Evolutionary conservation across 495 filamentous ascomycete genomes (phyloP), one percentile per base, ranked within the genome.

Genomic region (Aspergillus baeticus): DNA sequence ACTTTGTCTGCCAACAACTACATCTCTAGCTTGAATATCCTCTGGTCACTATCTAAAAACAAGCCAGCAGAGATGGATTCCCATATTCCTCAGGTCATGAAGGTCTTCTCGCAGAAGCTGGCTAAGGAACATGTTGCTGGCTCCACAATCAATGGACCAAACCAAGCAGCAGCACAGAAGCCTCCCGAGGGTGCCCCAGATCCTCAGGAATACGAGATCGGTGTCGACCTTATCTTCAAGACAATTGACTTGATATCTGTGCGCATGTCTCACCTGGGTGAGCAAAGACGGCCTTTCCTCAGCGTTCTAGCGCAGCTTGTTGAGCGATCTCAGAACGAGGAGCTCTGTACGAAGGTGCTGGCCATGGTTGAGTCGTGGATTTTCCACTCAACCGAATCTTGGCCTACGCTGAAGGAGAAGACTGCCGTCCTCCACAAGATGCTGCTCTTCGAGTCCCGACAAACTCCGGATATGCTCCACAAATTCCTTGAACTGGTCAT

Each of bases 341-440:
- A 81, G 26, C 80, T 99, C 7, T 98, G 95, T 69, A 84, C 86
- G 60, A 96, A 95, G 74, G 91, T 99, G 39, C 74, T 99, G 8
- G 84, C 88, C 21, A 93, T 98, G 82, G 92, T 96, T n/a, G 91
- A 96, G 63, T 77, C 76, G 5, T 99, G 95, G 95, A 88, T 98
- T 11, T 98, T 99, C 80, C 81, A 90, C 50, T 92, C 90, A 2
- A 90, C 87, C 29, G 92, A 96, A 54, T 89, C 90, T 5, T 96
- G 92, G 82, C 95, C 95, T 2, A 96, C 93, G 0, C 75, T 98
- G 5, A 99, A 99, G 67, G 95, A 99, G 71, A 98, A 98, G 74
- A 96, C 91, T 1, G 95, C 95, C 1, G 93, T 99, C 0, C 68
- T 99, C 15, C 89, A 91, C 63, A 99, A 99, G 72, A 99, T 99